Base-by-base conservation (phyloP, 371 early-diverging fungal genomes). In the Syncephalastrum monosporum region DNA sequence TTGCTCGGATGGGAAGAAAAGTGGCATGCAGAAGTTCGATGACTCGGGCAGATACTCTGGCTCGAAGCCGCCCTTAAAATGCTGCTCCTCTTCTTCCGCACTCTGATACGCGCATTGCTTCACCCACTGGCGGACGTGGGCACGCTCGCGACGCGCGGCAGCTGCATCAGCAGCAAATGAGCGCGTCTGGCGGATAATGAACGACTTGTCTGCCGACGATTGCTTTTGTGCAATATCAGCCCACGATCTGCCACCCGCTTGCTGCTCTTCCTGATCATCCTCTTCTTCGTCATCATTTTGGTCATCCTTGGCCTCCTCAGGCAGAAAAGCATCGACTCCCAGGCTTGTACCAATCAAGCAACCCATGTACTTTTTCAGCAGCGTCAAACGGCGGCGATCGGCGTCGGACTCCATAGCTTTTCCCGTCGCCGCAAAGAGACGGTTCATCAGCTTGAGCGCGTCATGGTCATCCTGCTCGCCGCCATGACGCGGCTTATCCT, bases 1-100 rank as follows among this genome's bases (percentile, higher is more conserved):
- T 17, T 71, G 61, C 49, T 82, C 77, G 3, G 72, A 75, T 3
- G 78, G 72, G 59, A 60, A 60, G 63, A 82, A 83, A 47, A 77
- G 57, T 6, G 83, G 83, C 57, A 72, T 77, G 60, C 81, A 75
- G 51, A 70, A 83, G 41, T 65, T 57, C 8, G 66, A 55, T 12
- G 58, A n/a, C 5, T 51, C 52, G 12, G 29, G 55, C 14, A 65
- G 45, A 38, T 23, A 50, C 21, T 49, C 29, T 4, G 66, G 66
- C 19, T 61, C 52, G 25, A 65, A 65, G 21, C 44, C 17, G 12
- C 55, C 65, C 29, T 57, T 46, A 19, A 57, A 55, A 3, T 55
- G 53, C 7, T 67, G 45, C 21, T 56, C 48, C 21, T 59, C 60
- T 2, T 59, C 47, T 23, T 49, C 43, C 5, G 27, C 42, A 24